Base-by-base conservation (phyloP, 2,329 filamentous ascomycete genomes). In the Trichophyton simii region DNA sequence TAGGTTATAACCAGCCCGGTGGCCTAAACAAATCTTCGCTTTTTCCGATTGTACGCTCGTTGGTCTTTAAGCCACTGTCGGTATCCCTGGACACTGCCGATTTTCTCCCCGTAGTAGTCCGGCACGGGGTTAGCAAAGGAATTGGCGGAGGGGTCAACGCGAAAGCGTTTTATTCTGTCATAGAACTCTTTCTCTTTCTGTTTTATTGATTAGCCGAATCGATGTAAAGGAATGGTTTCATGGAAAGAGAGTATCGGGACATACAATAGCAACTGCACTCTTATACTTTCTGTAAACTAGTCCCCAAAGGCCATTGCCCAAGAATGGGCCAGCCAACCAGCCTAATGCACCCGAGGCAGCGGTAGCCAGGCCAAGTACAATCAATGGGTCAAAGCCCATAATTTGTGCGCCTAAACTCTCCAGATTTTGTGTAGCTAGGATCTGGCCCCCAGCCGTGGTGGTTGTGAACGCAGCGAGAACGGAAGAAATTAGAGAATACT, bases 21-120 rank as follows among this genome's bases (percentile, higher is more conserved):
- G 1, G 6, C n/a, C 46, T 58, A 66, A 62, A 76, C 73, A 64
- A 74, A 75, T 63, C 68, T 75, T 52, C 73, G 71, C 73, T 84
- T 86, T 83, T 95, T 95, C 80, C 91, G 91, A 78, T 95, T 96
- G 78, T 96, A 99, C 8, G 91, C 92, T 65, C 92, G 82, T 80
- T 97, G 94, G 72, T 99, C 94, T 80, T 96, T 97, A 70, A 99
- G 78, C 94, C 94, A 99, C 73, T 90, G 87, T 69, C 94, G 81
- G 75, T 97, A 99, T 55, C 89, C 91, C 60, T 86, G 82, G 22
- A 97, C 90, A 69, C 91, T 96, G 59, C 88, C 89, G 69, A 99
- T 96, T 82, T 96, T 97, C 79, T 99, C 94, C 69, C 94, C 94
- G 71, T 99, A 99, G 77, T 96, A 99, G 73, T 99, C 94, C 50